Conservation (phyloP, 148 eudicot species). For the Heliosperma pusillum region DNA sequence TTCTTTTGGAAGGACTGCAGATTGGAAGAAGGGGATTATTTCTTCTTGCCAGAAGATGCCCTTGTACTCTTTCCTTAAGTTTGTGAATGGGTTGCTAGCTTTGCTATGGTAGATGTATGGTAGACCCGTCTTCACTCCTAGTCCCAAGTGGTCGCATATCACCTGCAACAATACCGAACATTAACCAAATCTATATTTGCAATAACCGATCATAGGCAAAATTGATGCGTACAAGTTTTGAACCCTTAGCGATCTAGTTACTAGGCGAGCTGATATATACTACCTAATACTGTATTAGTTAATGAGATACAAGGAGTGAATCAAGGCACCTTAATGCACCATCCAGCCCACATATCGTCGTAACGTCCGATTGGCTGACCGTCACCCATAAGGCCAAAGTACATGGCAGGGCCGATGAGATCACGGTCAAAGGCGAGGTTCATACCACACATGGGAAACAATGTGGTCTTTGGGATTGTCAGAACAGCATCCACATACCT, state of each 20-base stretch:
- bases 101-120: slow-evolving; percentile 24
- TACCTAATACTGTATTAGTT: too few relatives aligned
- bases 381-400: slow-evolving; percentile 22
- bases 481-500: slow-evolving; percentile 23
- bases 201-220: too few relatives aligned
- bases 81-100: slow-evolving; percentile 17
- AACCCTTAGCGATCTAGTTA: too few relatives aligned
- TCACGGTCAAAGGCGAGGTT: slow-evolving; percentile 18
- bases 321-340: slow-evolving; percentile 18
- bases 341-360: slow-evolving; percentile 24
- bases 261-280: too few relatives aligned
- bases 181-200: background rate
- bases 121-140: slow-evolving; percentile 20
- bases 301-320: background rate
- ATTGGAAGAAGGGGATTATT: slow-evolving; percentile 19
- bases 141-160: slow-evolving; percentile 17
- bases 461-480: slow-evolving; percentile 15
- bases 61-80: slow-evolving; percentile 22
- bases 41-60: slow-evolving; percentile 26
- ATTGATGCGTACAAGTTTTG: too few relatives aligned
- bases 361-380: slow-evolving; percentile 21
- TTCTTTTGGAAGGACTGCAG: slow-evolving; percentile 5
- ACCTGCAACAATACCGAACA: slow-evolving; percentile 1
- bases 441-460: slow-evolving; percentile 18
- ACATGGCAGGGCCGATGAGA: slow-evolving; percentile 24